These are phyloP conservation scores for Annona squamosa DNA, from an alignment of 164 flowering plant species.

Conservation along the genomic window DNA sequence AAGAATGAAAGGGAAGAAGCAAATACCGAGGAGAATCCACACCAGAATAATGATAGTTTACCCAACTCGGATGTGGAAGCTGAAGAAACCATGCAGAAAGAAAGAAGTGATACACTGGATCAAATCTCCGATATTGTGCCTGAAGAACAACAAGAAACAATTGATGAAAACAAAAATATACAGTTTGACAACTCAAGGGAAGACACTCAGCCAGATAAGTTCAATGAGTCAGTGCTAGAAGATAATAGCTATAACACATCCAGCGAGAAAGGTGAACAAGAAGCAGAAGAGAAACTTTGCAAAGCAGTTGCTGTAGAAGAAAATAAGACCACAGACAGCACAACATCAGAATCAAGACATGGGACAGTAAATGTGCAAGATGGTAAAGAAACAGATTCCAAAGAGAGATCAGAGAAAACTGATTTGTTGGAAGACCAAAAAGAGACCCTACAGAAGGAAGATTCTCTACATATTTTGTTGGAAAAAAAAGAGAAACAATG, in stretches of 20 bases:
- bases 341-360: background rate
- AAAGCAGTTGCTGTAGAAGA: constrained; percentile 1
- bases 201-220: background rate
- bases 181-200: too few species aligned
- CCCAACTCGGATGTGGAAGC: background rate
- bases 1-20: background rate
- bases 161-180: too few species aligned
- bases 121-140: background rate
- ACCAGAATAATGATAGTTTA: background rate
- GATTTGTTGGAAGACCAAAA: background rate
- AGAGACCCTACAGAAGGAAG: background rate
- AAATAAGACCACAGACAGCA: background rate
- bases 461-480: background rate
- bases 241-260: background rate
- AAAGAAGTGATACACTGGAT: background rate
- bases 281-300: background rate
- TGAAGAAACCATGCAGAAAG: constrained; percentile 1
- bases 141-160: background rate
- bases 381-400: background rate
- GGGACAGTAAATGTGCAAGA: background rate
- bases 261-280: background rate
- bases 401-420: background rate
- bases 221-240: background rate
- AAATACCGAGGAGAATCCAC: background rate
- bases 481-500: background rate